These are phyloP conservation scores for Globisporangium paroecandrum DNA, from an alignment of 352 stramenopile genomes.

Conservation along the genomic window DNA sequence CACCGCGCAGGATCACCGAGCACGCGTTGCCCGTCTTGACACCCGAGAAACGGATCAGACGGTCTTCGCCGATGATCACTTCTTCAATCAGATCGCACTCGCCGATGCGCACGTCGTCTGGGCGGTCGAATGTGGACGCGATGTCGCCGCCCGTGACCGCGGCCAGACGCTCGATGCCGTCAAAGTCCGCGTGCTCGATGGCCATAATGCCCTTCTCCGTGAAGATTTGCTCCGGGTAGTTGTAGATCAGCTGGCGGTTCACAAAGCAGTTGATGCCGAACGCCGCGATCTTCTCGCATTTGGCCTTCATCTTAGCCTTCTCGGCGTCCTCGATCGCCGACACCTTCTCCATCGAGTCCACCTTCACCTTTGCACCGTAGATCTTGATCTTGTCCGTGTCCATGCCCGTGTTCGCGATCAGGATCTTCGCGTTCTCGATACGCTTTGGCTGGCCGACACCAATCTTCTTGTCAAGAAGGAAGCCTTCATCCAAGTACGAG, in stretches of 20 bases:
- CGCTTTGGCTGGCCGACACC: constrained; percentile 93
- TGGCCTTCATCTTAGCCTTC: constrained; percentile 98
- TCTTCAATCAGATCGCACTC: constrained; percentile 98
- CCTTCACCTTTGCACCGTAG: constrained; percentile 96
- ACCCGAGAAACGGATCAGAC: constrained; percentile 95
- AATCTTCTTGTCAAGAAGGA: constrained; percentile 97
- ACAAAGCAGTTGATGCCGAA: constrained; percentile 99
- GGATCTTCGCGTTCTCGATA: constrained; percentile 98
- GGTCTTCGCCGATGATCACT: constrained; percentile 98
- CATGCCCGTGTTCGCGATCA: constrained; percentile 99
- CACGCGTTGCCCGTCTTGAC: constrained; percentile 95
- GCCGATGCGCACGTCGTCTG: constrained; percentile 94
- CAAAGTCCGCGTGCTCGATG: constrained; percentile 99
- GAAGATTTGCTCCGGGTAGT: constrained; percentile 99
- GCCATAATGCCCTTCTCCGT: constrained; percentile 97
- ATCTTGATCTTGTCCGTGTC: constrained; percentile 99
- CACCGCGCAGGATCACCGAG: constrained; percentile 94
- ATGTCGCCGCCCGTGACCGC: constrained; percentile 96
- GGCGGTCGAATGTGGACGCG: constrained; percentile 97
- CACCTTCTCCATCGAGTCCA: constrained; percentile 99
- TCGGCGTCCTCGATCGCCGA: constrained; percentile 98
- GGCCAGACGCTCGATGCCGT: constrained; percentile 97
- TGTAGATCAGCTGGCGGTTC: constrained; percentile 99
- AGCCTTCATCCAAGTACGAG: constrained; percentile 98
- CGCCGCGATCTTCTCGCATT: constrained; percentile 97